Base-by-base conservation (phyloP, 2,329 filamentous ascomycete genomes). In the Alternaria rosae region DNA sequence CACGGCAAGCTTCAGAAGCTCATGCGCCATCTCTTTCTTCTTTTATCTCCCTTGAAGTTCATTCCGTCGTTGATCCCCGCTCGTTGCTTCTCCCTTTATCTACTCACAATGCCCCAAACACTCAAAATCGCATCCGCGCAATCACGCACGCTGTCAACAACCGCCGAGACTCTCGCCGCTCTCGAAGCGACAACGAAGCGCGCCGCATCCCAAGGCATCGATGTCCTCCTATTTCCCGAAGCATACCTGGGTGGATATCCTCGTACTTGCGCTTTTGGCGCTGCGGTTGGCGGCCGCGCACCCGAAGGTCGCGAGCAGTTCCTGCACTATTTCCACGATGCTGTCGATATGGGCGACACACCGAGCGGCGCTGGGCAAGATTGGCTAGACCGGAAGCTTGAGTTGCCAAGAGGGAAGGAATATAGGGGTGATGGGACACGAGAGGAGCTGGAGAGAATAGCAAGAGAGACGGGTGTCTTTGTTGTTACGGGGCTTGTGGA, bases 191-290 rank as follows among this genome's bases (percentile, higher is more conserved):
- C 91, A 13, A 89, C 91, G 32, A 81, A 81, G 23, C 81, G 84
- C 35, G 93, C 93, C n/a, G 86, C 89, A 4, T 84, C 77, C 12
- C 78, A 82, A 43, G 82, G 82, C 50, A 83, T 88, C 15, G 82
- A 95, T 76, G 85, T 97, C 52, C 85, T 97, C 26, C 88, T 97
- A 54, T 94, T 97, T 64, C 94, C 94, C 0, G 94, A 98, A 82
- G 94, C 94, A 21, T 97, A 93, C 76, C 85, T 97, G 2, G 94
- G 94, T 48, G 94, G 94, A 1, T 97, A 97, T 76, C 94, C 94
- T 17, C 90, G 94, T 11, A 93, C 91, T 17, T 90, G 89, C 65
- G 83, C 84, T 53, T 97, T 97, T 73, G 93, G 93, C 5, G 89
- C 88, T 48, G 85, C 87, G 2, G 85, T 97, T 6, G 94, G 94